Percentiles rank a stretch among this genome's conserved stretches.
phyloP scores from a whole-genome alignment of 1,139 yeast genomes.

The Taphrina wiesneri region DNA sequence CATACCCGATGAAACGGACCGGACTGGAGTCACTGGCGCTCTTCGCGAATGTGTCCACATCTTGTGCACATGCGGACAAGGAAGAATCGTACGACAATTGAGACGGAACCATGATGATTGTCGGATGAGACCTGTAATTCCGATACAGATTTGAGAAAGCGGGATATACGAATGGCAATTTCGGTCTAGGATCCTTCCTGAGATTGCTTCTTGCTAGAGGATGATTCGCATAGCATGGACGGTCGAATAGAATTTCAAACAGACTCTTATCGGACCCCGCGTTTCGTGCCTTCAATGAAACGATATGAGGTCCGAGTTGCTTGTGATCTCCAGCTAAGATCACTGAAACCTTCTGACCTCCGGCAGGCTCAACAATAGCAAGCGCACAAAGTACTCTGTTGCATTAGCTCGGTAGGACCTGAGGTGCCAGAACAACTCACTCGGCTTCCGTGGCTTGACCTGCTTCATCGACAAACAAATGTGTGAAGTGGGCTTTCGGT shows the following conservation, averaged over 20 bases:
- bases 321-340: constrained; percentile 40
- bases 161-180: constrained; percentile 36
- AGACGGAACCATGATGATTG: constrained; percentile 39
- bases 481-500: constrained; percentile 37
- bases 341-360: constrained; percentile 32
- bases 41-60: constrained; percentile 32
- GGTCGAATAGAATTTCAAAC: constrained; percentile 38
- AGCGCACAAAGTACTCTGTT: constrained; percentile 36
- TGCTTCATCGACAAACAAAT: constrained; percentile 39
- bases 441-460: constrained; percentile 40
- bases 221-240: constrained; percentile 36
- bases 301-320: constrained; percentile 39
- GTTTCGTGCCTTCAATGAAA: constrained; percentile 29
- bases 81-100: constrained; percentile 38
- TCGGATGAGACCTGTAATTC: constrained; percentile 39
- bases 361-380: constrained; percentile 35
- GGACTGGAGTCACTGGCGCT: constrained; percentile 35
- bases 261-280: constrained; percentile 36
- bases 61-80: constrained; percentile 37
- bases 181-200: constrained; percentile 15
- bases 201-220: constrained; percentile 37
- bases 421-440: not conserved
- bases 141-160: constrained; percentile 38
- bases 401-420: not conserved
- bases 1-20: constrained; percentile 36